Conservation (phyloP, 345 rosid genomes). For the Trapa bicornis region DNA sequence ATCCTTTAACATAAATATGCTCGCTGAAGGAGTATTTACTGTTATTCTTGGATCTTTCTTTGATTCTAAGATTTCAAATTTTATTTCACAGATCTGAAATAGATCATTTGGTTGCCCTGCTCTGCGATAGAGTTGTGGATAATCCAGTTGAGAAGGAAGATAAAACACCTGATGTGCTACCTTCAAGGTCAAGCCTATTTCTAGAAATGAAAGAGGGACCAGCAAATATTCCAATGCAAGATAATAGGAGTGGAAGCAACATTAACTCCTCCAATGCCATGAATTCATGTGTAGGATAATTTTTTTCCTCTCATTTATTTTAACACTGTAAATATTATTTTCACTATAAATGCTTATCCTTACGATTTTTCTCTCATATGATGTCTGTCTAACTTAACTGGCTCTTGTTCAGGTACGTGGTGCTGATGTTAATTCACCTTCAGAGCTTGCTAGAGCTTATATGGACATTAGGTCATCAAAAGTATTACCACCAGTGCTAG, state of each 20-base stretch:
- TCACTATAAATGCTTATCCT: no score
- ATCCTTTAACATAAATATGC: neutral
- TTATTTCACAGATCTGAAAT: conserved; percentile 58
- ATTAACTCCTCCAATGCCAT: conserved; percentile 32
- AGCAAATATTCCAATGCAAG: conserved; percentile 21
- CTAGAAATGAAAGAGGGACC: conserved; percentile 21
- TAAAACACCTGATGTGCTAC: conserved; percentile 28
- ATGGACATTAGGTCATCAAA: conserved; percentile 81
- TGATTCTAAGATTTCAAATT: neutral
- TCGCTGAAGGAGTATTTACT: neutral
- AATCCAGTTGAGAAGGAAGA: conserved; percentile 25
- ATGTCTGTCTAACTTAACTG: conserved; percentile 11
- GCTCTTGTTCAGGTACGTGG: conserved; percentile 43
- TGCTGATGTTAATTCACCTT: conserved; percentile 68
- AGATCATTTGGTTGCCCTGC: conserved; percentile 61
- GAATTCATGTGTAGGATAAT: conserved; percentile 28
- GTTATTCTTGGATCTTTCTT: no score
- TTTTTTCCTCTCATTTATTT: neutral
- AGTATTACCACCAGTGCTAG: conserved; percentile 43
- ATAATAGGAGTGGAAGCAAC: conserved; percentile 25
- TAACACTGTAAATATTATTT: no score
- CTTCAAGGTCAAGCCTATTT: conserved; percentile 15
- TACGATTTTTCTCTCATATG: neutral
- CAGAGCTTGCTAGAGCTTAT: conserved; percentile 93
- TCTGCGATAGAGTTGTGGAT: conserved; percentile 51